Percentiles rank a stretch among this genome's conserved stretches.
Conservation (phyloP, 768 basidiomycete genomes). For the Suillus americanus region DNA sequence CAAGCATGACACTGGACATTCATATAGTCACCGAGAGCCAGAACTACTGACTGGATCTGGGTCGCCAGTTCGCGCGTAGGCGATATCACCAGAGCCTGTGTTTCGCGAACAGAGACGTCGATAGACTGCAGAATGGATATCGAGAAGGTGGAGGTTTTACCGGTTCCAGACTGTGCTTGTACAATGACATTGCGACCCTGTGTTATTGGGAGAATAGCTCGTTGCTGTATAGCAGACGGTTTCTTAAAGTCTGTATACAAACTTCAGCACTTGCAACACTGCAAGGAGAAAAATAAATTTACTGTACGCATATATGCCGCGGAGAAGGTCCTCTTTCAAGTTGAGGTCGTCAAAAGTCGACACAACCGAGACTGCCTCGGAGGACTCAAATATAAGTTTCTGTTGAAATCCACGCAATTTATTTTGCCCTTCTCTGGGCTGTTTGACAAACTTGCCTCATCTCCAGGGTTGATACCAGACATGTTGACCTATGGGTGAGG, state of each 20-base stretch:
- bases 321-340: slow-evolving; percentile 91
- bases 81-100: slow-evolving; percentile 93
- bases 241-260: slow-evolving; percentile 81
- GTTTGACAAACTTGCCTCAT: slow-evolving; percentile 60
- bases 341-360: slow-evolving; percentile 89
- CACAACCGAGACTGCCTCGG: slow-evolving; percentile 86
- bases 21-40: slow-evolving; percentile 98
- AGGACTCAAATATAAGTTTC: slow-evolving; percentile 96
- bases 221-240: slow-evolving; percentile 97
- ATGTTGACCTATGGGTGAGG: slow-evolving; percentile 50
- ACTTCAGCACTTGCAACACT: slow-evolving; percentile 5
- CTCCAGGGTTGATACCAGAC: slow-evolving; percentile 81
- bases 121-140: slow-evolving; percentile 98
- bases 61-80: slow-evolving; percentile 98
- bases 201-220: slow-evolving; percentile 94
- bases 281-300: slow-evolving; percentile 23
- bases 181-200: slow-evolving; percentile 98
- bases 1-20: slow-evolving; percentile 99
- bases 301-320: slow-evolving; percentile 99
- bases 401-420: slow-evolving; percentile 24
- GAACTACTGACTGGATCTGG: slow-evolving; percentile 97
- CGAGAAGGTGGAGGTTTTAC: slow-evolving; percentile 99
- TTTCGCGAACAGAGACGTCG: slow-evolving; percentile 91
- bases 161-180: slow-evolving; percentile 98
- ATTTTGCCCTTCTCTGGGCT: slow-evolving; percentile 5